Conservation (phyloP, 176 grass and related monocot genomes). For the Alloteropsis semialata region DNA sequence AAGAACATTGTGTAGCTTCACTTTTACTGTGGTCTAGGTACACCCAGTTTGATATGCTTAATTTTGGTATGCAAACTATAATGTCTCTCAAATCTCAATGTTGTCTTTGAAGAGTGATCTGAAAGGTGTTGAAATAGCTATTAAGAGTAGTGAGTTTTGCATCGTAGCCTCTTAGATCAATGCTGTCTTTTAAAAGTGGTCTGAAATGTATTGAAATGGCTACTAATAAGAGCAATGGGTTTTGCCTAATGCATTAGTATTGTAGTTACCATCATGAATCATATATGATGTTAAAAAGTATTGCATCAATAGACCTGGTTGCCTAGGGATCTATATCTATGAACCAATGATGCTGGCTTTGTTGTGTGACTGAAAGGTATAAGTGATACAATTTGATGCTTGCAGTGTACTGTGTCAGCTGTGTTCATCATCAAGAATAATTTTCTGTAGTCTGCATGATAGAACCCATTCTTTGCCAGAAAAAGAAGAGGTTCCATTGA, state of each 20-base stretch:
- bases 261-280: not conserved
- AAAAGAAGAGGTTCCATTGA: not conserved
- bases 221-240: not conserved
- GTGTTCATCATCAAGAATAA: not conserved
- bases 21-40: slow-evolving; percentile 26
- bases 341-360: not conserved
- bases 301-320: not conserved
- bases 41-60: slow-evolving; percentile 28
- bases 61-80: slow-evolving; percentile 10
- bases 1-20: slow-evolving; percentile 41
- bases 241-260: not conserved
- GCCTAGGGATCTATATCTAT: not conserved
- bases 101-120: not conserved
- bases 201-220: not conserved
- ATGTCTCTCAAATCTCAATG: not conserved
- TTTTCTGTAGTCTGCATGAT: not conserved
- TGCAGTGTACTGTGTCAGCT: not conserved
- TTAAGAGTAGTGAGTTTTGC: not conserved
- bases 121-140: slow-evolving; percentile 8
- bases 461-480: not conserved
- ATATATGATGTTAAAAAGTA: not conserved
- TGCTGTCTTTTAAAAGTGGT: not conserved
- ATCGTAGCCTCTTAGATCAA: not conserved
- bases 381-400: not conserved
- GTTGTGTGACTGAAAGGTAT: not conserved